These are phyloP conservation scores for Carex arenaria DNA, from an alignment of 202 grass and related monocot species.

Conservation along the genomic window DNA sequence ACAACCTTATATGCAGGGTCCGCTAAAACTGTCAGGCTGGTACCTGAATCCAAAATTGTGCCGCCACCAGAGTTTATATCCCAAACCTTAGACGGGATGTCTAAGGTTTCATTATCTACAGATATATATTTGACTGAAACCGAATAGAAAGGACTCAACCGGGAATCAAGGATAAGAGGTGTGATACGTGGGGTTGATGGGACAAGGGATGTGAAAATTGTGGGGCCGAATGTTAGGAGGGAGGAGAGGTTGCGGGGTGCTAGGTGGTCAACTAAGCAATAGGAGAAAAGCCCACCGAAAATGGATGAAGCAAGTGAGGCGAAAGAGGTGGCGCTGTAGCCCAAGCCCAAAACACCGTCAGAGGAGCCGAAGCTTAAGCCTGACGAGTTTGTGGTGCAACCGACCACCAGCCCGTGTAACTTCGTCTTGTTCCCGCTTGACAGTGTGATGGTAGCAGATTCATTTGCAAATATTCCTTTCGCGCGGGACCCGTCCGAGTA, in stretches of 20 bases:
- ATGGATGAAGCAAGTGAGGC: constrained; percentile 47
- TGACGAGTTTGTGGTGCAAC: constrained; percentile 50
- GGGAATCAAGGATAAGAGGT: constrained; percentile 55
- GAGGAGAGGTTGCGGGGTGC: constrained; percentile 67
- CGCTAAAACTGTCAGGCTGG: constrained; percentile 61
- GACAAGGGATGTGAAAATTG: constrained; percentile 18
- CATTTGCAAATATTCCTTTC: constrained; percentile 57
- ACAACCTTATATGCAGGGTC: constrained; percentile 63
- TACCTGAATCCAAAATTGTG: constrained; percentile 81
- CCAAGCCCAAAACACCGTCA: constrained; percentile 89
- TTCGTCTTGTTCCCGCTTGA: constrained; percentile 44
- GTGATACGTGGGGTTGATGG: constrained; percentile 31
- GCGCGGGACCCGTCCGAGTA: constrained; percentile 77
- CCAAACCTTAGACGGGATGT: constrained; percentile 61
- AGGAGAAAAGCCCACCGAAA: constrained; percentile 87
- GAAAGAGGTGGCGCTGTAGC: constrained; percentile 81
- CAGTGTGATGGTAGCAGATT: constrained; percentile 74
- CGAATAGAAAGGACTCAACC: constrained; percentile 65
- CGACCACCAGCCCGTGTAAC: constrained; percentile 60
- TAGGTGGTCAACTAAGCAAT: constrained; percentile 98
- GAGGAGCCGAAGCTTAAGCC: constrained; percentile 55
- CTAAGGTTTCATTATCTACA: constrained; percentile 52
- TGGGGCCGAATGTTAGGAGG: constrained; percentile 82
- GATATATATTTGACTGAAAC: constrained; percentile 53
- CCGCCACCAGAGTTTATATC: constrained; percentile 63